Base-by-base conservation (phyloP, 768 basidiomycete species). In the Serendipita sp. region DNA sequence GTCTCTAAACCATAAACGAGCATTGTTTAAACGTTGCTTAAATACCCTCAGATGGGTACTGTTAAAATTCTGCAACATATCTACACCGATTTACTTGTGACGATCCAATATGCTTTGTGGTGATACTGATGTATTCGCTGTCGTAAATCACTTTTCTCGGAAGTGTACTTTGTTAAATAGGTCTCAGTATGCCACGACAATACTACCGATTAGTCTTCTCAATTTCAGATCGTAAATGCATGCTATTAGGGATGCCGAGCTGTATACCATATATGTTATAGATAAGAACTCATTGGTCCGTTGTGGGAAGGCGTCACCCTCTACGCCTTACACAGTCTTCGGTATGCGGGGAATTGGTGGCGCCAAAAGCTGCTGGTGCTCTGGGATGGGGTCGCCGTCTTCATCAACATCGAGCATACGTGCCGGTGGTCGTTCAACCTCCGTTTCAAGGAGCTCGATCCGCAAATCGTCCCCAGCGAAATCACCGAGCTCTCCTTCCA, bases 401-500 rank as follows among this genome's bases (percentile, higher is more conserved):
- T 79, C 76, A 16, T 67, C 63, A n/a, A 47, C 53, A 38, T 62
- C 48, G 51, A 91, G 73, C 1, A 85, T 80, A 5, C 88, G 83
- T 2, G 87, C 86, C 3, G 89, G 88, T 1, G 89, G 86, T 1
- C 90, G 82, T 71, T 92, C 89, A 30, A 92, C 88, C 82, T 88
- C 86, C 0, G 89, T 88, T 71, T 89, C 87, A 11, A 92, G 79
- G 8, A 92, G 81, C 90, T 92, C 78, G 64, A 76, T 73, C 68
- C 88, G 83, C 65, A 98, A 76, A 46, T 92, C 90, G 71, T 97
- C 94, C 0, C 92, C 90, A 15, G 83, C 88, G 70, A 86, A 90
- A 35, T 70, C 73, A 10, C 69, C 70, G 18, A 71, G 69, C 69
- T 92, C 92, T 0, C 84, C 86, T 69, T 93, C 92, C 83, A 92